phyloP scores from a whole-genome alignment of 805 yeast genomes.

The Ogataea saltuana region DNA sequence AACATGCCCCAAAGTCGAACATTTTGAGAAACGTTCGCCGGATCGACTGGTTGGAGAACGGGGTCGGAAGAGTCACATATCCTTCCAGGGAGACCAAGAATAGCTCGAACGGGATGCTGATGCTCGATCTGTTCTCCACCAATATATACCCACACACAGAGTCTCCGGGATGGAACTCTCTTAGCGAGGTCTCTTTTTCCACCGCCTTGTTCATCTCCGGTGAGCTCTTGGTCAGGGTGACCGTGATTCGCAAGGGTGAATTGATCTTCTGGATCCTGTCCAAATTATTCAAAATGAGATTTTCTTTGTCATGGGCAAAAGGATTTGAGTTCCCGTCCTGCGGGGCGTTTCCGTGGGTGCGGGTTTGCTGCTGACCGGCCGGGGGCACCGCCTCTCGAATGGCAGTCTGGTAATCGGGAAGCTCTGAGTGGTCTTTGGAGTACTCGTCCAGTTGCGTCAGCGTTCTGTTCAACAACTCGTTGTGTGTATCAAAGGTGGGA shows the following conservation, averaged over 20 bases:
- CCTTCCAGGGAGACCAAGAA: conserved; percentile 59
- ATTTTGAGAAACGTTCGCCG: conserved; percentile 44
- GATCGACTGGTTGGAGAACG: conserved; percentile 8
- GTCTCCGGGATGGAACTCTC: conserved; percentile 67
- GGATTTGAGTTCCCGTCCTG: not conserved
- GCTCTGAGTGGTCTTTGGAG: conserved; percentile 6
- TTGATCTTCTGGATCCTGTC: conserved; percentile 22
- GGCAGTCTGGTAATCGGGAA: conserved; percentile 22
- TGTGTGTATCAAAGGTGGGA: conserved; percentile 69
- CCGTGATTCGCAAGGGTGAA: conserved; percentile 23
- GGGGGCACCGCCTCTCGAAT: conserved; percentile 7
- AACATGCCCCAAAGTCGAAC: conserved; percentile 50
- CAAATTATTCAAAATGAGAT: conserved; percentile 26
- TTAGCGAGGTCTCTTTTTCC: conserved; percentile 36
- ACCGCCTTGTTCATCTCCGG: conserved; percentile 33
- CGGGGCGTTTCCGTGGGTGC: not conserved
- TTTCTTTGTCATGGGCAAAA: conserved; percentile 18
- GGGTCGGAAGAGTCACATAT: conserved; percentile 26
- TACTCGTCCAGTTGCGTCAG: conserved; percentile 17
- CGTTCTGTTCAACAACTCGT: conserved; percentile 34
- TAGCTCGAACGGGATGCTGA: conserved; percentile 55
- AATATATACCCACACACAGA: conserved; percentile 54
- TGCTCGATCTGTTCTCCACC: conserved; percentile 40
- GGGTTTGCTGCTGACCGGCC: conserved; percentile 1
- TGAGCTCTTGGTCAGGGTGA: conserved; percentile 42